Conservation (phyloP, 2,329 filamentous ascomycete species). For the Cryphonectria parasitica region DNA sequence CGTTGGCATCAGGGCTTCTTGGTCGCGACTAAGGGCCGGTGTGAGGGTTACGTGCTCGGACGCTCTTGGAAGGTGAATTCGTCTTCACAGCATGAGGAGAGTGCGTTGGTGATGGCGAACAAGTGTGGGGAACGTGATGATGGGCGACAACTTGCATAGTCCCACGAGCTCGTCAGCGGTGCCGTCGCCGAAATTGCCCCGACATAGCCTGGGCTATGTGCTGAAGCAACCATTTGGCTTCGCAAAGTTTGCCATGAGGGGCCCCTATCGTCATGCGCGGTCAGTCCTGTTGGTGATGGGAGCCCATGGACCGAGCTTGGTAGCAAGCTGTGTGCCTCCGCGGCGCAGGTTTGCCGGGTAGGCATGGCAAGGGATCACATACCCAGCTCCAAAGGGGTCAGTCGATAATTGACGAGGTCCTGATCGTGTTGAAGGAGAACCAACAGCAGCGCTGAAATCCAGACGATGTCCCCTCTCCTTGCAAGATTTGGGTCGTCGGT, state of each 20-base stretch:
- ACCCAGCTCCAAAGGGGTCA: not conserved
- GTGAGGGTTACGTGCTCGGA: not conserved
- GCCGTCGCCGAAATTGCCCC: not conserved
- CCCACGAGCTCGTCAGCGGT: not conserved
- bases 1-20: not conserved
- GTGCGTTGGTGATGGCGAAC: constrained; percentile 11
- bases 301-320: not conserved
- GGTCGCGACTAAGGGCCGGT: not conserved
- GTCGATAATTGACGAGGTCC: not conserved
- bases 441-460: constrained; percentile 8
- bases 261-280: not conserved
- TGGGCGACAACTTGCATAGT: not conserved
- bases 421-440: constrained; percentile 5
- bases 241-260: not conserved
- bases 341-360: not conserved
- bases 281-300: not conserved
- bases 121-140: not conserved
- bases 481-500: not conserved
- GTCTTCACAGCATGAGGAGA: not conserved
- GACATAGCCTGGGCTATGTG: not conserved
- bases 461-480: not conserved
- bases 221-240: not conserved
- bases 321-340: not conserved
- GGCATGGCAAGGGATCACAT: not conserved
- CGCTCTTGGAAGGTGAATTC: constrained; percentile 9